Evolutionary conservation across 106 monocot genomes (phyloP).

Genomic region (Dioscorea alata): DNA sequence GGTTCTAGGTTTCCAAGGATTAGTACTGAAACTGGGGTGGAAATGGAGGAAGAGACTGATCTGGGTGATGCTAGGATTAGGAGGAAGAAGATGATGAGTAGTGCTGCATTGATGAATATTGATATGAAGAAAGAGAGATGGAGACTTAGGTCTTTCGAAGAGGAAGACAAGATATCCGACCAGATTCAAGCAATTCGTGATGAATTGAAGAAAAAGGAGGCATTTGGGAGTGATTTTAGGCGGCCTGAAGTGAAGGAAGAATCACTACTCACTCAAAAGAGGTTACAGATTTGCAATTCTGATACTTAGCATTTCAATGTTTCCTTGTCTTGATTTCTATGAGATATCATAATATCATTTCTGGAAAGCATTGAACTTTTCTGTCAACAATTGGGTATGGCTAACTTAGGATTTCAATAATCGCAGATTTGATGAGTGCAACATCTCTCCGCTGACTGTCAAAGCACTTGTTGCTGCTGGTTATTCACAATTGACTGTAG

Average conservation of each 20-base stretch:
- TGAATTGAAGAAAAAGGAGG: conserved; percentile 35
- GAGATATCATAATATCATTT: too few species aligned
- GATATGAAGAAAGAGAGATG: conserved; percentile 63
- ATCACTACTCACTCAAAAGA: conserved; percentile 55
- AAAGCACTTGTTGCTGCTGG: conserved; percentile 79
- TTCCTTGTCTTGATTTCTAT: too few species aligned
- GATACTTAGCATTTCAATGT: too few species aligned
- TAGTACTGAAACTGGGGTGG: conserved; percentile 15
- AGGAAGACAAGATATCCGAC: conserved; percentile 13
- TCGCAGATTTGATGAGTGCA: conserved; percentile 82
- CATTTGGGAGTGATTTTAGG: neutral
- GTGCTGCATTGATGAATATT: conserved; percentile 55
- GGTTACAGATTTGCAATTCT: conserved; percentile 25
- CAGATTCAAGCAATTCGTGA: conserved; percentile 45
- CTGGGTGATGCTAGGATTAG: neutral
- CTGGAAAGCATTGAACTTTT: too few species aligned
- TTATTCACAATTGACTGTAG: conserved; percentile 61
- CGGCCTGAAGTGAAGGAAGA: conserved; percentile 23
- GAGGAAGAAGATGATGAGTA: conserved; percentile 48
- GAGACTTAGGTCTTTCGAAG: conserved; percentile 19
- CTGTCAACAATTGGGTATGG: too few species aligned
- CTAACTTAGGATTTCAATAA: neutral
- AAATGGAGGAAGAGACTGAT: conserved; percentile 18
- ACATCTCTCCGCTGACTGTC: conserved; percentile 71
- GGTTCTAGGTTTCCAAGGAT: conserved; percentile 18